Percentiles rank a stretch among this genome's conserved stretches.
phyloP scores from a whole-genome alignment of 1,284 basidiomycete species.

The Coniferiporia weirii region DNA sequence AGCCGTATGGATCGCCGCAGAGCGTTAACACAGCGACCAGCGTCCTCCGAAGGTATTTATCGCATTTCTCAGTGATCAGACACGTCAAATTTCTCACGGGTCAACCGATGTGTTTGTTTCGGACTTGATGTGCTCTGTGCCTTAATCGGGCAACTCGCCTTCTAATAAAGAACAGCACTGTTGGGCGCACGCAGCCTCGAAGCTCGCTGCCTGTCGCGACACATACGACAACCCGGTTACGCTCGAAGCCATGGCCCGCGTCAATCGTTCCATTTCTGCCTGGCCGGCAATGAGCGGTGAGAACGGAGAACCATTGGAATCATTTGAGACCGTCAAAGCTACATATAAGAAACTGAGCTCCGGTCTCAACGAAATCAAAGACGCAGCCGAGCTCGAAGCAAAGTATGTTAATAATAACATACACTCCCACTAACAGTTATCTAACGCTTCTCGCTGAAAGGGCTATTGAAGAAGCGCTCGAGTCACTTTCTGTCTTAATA shows the following conservation, averaged over 20 bases:
- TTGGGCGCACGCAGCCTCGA: slow-evolving; percentile 61
- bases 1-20: slow-evolving; percentile 50
- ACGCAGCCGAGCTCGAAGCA: slow-evolving; percentile 53
- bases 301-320: slow-evolving; percentile 61
- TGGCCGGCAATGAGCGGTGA: slow-evolving; percentile 53
- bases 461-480: slow-evolving; percentile 64
- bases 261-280: slow-evolving; percentile 61
- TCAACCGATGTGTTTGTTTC: neutral
- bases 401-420: slow-evolving; percentile 40
- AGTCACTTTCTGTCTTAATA: slow-evolving; percentile 61
- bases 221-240: slow-evolving; percentile 47
- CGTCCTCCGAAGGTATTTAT: slow-evolving; percentile 51
- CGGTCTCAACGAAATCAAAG: slow-evolving; percentile 57
- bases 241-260: slow-evolving; percentile 57
- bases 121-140: neutral
- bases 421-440: neutral
- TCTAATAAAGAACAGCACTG: slow-evolving; percentile 32
- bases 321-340: slow-evolving; percentile 55
- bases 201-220: slow-evolving; percentile 48
- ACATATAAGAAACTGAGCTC: slow-evolving; percentile 56
- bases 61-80: slow-evolving; percentile 11
- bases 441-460: slow-evolving; percentile 31
- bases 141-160: slow-evolving; percentile 14
- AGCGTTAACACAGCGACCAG: slow-evolving; percentile 45
- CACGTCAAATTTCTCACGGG: neutral